These are phyloP conservation scores for Aspergillus pseudoviridinutans DNA, from an alignment of 2,329 filamentous ascomycete species.

Conservation along the genomic window DNA sequence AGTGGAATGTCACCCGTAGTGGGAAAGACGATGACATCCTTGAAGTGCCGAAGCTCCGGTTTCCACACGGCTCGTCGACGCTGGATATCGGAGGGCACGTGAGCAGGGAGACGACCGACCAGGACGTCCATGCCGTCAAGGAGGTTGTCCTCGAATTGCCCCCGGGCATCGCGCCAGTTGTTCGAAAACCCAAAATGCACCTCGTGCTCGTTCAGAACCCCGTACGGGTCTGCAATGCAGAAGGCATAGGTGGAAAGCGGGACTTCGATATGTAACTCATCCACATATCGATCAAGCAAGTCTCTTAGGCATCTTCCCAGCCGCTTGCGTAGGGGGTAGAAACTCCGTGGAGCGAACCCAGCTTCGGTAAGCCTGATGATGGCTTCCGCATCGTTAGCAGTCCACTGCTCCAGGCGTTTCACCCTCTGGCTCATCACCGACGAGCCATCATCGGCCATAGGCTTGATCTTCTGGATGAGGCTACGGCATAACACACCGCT, in stretches of 20 bases:
- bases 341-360: slow-evolving; percentile 45
- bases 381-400: slow-evolving; percentile 29
- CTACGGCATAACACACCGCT: slow-evolving; percentile 33
- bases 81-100: slow-evolving; percentile 58
- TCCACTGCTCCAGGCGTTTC: slow-evolving; percentile 35
- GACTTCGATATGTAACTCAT: slow-evolving; percentile 48
- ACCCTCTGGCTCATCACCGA: slow-evolving; percentile 15
- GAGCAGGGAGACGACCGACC: slow-evolving; percentile 55
- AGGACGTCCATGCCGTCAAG: slow-evolving; percentile 51
- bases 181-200: slow-evolving; percentile 54
- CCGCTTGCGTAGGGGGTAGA: slow-evolving; percentile 39
- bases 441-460: slow-evolving; percentile 21
- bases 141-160: slow-evolving; percentile 38
- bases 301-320: slow-evolving; percentile 37
- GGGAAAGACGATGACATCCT: slow-evolving; percentile 57
- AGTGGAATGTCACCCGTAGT: slow-evolving; percentile 49
- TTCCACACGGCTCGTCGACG: slow-evolving; percentile 48
- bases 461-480: slow-evolving; percentile 32
- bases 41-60: slow-evolving; percentile 50
- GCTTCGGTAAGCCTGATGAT: slow-evolving; percentile 38
- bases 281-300: slow-evolving; percentile 41
- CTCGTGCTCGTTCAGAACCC: slow-evolving; percentile 50
- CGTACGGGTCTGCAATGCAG: slow-evolving; percentile 55
- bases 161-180: slow-evolving; percentile 35
- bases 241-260: slow-evolving; percentile 51